Evolutionary conservation across 768 basidiomycete species (phyloP), one percentile per base, ranked within the genome.

Genomic region (Hygrophoropsis aurantiaca): DNA sequence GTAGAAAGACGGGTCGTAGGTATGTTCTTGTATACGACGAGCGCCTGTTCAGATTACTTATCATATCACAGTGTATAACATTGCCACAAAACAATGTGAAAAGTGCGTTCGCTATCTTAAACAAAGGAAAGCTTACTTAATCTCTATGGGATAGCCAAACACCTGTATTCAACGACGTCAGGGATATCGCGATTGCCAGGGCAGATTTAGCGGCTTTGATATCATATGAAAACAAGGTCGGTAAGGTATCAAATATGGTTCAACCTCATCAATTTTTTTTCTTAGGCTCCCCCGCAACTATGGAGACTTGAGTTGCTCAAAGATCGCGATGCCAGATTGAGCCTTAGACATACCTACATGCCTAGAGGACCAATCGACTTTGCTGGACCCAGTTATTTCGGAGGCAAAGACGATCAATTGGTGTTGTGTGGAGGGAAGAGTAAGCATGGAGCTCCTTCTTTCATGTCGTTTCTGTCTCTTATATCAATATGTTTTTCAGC

Each of bases 361-460:
- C 83, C 87, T 8, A 87, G 84, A 58, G 67, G 69, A 11, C 52
- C 72, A 11, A 80, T 87, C 16, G 85, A 90, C 56, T 88, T 90
- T 56, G 84, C 88, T 2, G 90, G 90, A 0, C 81, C 84, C 7
- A 87, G 86, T 58, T 88, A 90, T 66, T 90, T 91, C 45, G 89
- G 87, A 30, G 90, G 89, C n/a, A 80, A 79, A 57, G 81, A 85
- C 52, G 84, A 89, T 56, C 86, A 91, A 56, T 70, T 90, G 35
- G 82, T 92, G 9, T 70, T 91, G 4, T 87, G 88, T 57, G 84
- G 85, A 33, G 82, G 84, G 5, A 90, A 91, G 79, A 75, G 88
- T 81, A 40, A 30, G 65, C n/a, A 56, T 15, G 19, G 13, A 11
- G 20, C 38, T 23, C 21, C 8, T 11, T 16, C 30, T 18, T 33